Base-by-base conservation (phyloP, 306 rosid genomes). In the Trichosanthes cucumerina region DNA sequence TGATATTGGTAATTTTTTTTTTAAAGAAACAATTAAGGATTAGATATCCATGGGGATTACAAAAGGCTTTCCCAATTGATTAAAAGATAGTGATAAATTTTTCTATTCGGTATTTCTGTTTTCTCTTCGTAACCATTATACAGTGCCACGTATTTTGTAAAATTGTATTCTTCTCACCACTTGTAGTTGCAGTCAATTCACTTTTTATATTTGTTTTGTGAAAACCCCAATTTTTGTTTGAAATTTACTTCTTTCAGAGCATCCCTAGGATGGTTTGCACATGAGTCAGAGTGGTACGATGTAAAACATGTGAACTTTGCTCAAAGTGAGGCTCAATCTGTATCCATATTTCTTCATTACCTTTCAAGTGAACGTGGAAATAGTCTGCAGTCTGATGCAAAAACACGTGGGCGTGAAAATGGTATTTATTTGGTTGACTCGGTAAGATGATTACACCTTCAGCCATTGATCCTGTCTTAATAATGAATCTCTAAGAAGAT, bases 301-400 rank as follows among this genome's bases (percentile, higher is more conserved):
- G 82, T 89, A 70, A 89, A 86, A 75, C 82, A 89, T 73, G 78
- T 87, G 77, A 95, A 87, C 86, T 95, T 91, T 82, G 79, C 97
- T 58, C 97, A 89, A 81, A 91, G 97, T 53, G 97, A 95, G 86
- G 98, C 98, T 78, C 98, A 92, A 49, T 92, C 97, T 75, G 92
- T 92, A 80, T 89, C 92, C 83, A 83, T 88, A 63, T 92, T 89
- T 89, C 93, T 89, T 77, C 91, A 95, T 74, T 87, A 82, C 88
- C 97, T 95, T 83, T 84, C 91, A 77, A 91, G 88, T 81, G 89
- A 85, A 81, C 88, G 88, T 86, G 91, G 80, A 69, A 93, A 95
- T 82, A 77, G 85, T 19, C 70, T 76, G 79, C 93, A 84, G 50
- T 81, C 84, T 12, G 94, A 88, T 82, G 81, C 88, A 15, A 95